Base-by-base conservation (phyloP, 1,284 basidiomycete species). In the Trichosporon asahii region DNA sequence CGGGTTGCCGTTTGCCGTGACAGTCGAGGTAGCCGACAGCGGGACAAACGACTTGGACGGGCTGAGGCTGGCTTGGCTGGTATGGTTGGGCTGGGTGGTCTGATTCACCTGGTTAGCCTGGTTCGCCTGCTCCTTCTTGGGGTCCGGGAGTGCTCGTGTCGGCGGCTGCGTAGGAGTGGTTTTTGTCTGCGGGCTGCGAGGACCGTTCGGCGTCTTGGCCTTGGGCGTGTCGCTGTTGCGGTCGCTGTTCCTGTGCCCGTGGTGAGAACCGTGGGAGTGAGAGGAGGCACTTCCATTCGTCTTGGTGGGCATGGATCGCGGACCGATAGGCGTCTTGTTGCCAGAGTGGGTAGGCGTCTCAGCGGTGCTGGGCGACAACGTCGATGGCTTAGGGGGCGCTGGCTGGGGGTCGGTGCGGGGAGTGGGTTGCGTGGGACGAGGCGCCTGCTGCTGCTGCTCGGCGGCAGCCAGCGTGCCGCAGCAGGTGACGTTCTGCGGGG, bases 11-110 rank as follows among this genome's bases (percentile, higher is more conserved):
- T n/a, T 31, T 11, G 27, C 29, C 18, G 57, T n/a, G 18, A 33
- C 23, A 18, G 15, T 33, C 15, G 57, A 60, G 4, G 57, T 60
- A 2, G 57, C 15, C 23, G 57, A 60, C 57, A 60, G 29, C 18
- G 57, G 57, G 6, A 31, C 57, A 18, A 60, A 60, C 18, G 57
- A 60, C 57, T 60, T 60, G 12, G 44, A 65, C 23, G 44, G 64
- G 25, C 64, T 60, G 15, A 60, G 15, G 8, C 29, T 31, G 6
- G 35, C 35, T 11, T 37, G 35, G 11, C 35, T 37, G 6, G 35
- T 37, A 2, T 37, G 35, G 35, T 37, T 37, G 35, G 35, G 2
- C 35, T 37, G 35, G 11, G 2, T 37, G 35, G 35, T 33, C 31
- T 33, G 31, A 9, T 9, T 33, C 4, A 9, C 11, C 11, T 37